Conservation (phyloP, 805 yeast species). For the Candida insectorum region DNA sequence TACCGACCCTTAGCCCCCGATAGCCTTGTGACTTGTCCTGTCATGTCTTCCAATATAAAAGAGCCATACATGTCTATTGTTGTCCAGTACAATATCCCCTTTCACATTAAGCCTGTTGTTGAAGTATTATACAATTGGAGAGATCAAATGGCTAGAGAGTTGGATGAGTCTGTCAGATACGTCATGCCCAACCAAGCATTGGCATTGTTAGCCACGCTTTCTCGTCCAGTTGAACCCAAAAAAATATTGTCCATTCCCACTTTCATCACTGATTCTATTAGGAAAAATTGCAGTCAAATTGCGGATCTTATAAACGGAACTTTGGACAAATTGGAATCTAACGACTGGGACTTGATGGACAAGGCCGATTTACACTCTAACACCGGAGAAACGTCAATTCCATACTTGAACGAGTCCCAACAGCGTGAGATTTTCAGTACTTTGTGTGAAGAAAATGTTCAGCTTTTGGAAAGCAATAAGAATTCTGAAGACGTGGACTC, state of each 20-base stretch:
- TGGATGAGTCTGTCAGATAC: constrained; percentile 82
- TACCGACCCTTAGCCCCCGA: constrained; percentile 44
- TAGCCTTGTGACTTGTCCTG: constrained; percentile 44
- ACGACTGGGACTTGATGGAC: constrained; percentile 37
- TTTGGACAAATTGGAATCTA: constrained; percentile 27
- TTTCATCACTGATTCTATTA: constrained; percentile 51
- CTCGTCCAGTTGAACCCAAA: constrained; percentile 53
- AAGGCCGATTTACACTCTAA: constrained; percentile 18
- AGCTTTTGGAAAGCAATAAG: constrained; percentile 7
- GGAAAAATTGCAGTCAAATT: constrained; percentile 54
- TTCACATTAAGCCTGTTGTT: constrained; percentile 51
- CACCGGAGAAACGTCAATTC: constrained; percentile 1
- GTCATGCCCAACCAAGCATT: constrained; percentile 81
- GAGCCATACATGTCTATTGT: constrained; percentile 70
- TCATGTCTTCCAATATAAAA: constrained; percentile 41
- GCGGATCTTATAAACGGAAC: constrained; percentile 54
- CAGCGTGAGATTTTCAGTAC: constrained; percentile 9
- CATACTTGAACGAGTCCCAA: constrained; percentile 3
- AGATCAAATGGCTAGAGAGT: constrained; percentile 65
- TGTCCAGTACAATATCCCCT: constrained; percentile 61
- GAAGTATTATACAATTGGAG: constrained; percentile 77
- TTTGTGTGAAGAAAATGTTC: constrained; percentile 10
- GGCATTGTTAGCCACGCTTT: constrained; percentile 53
- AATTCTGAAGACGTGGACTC: constrained; percentile 5
- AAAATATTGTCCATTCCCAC: constrained; percentile 50